Base-by-base conservation (phyloP, 1,139 yeast genomes). In the Martiniozyma asiatica region DNA sequence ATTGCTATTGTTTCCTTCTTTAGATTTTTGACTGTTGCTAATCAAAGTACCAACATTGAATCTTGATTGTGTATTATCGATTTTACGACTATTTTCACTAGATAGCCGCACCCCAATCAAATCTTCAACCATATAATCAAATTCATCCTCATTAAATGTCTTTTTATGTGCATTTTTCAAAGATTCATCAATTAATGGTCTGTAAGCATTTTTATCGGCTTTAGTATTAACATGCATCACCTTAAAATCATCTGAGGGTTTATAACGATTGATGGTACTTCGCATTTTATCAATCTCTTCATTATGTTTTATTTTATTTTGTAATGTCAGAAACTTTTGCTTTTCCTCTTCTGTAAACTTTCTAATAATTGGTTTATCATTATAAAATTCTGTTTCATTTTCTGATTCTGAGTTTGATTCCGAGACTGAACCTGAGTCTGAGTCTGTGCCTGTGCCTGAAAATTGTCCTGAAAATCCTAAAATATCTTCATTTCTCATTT, bases 311-410 rank as follows among this genome's bases (percentile, higher is more conserved):
- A 44, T 41, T 10, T 33, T 39, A 19, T 38, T 25, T 26, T 45
- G 48, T 5, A 45, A 20, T 20, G 34, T 30, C 10, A 36, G 20
- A 25, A 42, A 45, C 16, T 42, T 37, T 14, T 31, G 20, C 17
- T 28, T 34, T 24, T 50, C 55, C 9, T 42, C 44, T 4, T 35
- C 40, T 1, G 45, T 35, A 22, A 48, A 38, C 7, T 39, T 40
- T 10, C 43, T 18, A 2, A 35, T 23, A 14, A 35, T 37, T 4
- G 37, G 35, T 12, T 35, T 32, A n/a, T 24, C 28, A 6, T 31
- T 30, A 11, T 11, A 27, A 12, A 31, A 25, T 2, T 26, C 31
- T 10, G 12, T 9, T 8, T 31, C 24, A 9, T 28, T 32, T 7
- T 25, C 26, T 7, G 15, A 16, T 11, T 30, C 29, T 8, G 15